A percentile compares a stretch with the other conserved stretches of the same genome.
Conservation (phyloP, 768 basidiomycete species). For the Terana coerulea region DNA sequence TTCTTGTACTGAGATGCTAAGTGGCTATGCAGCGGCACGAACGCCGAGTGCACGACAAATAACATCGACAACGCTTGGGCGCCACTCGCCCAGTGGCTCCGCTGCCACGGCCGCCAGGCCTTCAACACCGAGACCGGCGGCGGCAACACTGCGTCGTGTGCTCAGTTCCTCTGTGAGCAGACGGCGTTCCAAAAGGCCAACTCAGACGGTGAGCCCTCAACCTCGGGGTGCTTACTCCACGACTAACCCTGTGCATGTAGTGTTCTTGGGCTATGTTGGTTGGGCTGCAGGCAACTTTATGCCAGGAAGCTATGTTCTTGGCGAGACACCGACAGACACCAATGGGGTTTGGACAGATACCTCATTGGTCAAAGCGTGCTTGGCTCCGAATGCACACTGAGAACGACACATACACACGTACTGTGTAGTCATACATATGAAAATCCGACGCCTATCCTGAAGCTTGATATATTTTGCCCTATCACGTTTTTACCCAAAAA, state of each 20-base stretch:
- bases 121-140: constrained; percentile 62
- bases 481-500: too few relatives aligned
- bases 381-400: constrained; percentile 5
- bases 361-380: constrained; percentile 26
- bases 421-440: too few relatives aligned
- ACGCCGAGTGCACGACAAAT: constrained; percentile 48
- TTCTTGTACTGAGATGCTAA: constrained; percentile 1
- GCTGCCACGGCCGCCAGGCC: constrained; percentile 46
- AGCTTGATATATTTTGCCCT: too few relatives aligned
- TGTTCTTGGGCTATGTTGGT: constrained; percentile 52
- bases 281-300: constrained; percentile 55
- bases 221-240: constrained; percentile 9
- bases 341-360: constrained; percentile 38
- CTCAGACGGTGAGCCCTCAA: constrained; percentile 38
- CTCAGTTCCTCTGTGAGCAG: constrained; percentile 41
- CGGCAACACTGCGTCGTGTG: constrained; percentile 46
- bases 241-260: constrained; percentile 27
- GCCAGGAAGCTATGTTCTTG: constrained; percentile 30
- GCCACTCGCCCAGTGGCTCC: constrained; percentile 47
- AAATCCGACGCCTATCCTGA: too few relatives aligned
- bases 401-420: too few relatives aligned
- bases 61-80: constrained; percentile 45
- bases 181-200: constrained; percentile 43
- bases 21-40: constrained; percentile 30
- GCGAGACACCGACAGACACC: constrained; percentile 28